phyloP scores from a whole-genome alignment of 2,329 filamentous ascomycete species.

The Arthroderma uncinatum region DNA sequence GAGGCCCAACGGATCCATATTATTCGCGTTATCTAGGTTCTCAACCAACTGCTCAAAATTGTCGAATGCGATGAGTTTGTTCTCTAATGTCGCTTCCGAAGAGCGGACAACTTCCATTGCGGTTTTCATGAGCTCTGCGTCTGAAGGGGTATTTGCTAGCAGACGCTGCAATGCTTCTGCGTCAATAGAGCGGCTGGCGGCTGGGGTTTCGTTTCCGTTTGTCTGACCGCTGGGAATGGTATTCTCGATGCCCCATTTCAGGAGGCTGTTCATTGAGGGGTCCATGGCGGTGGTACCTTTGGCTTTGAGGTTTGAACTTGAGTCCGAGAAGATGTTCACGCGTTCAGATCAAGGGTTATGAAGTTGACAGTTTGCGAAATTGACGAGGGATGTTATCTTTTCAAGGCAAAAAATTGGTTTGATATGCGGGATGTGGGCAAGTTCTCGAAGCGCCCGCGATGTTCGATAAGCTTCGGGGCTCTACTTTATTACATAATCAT shows the following conservation, averaged over 20 bases:
- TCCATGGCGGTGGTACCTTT: constrained; percentile 30
- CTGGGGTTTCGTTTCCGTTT: constrained; percentile 10
- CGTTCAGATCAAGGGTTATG: background rate
- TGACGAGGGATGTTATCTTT: too few relatives aligned
- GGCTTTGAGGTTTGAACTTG: background rate
- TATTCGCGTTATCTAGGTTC: constrained; percentile 92
- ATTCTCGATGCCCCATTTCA: constrained; percentile 67
- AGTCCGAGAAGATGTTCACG: too few relatives aligned
- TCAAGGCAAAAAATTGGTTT: background rate
- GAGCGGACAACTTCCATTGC: constrained; percentile 67
- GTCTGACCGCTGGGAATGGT: constrained; percentile 28
- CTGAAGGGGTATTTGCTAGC: constrained; percentile 60
- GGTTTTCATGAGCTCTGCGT: constrained; percentile 83
- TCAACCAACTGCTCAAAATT: constrained; percentile 92
- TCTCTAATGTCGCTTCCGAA: constrained; percentile 55
- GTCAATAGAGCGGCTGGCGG: constrained; percentile 16
- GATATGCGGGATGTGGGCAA: background rate
- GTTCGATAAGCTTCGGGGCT: background rate
- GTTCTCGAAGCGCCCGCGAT: background rate
- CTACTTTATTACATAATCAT: background rate
- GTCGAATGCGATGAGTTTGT: constrained; percentile 77
- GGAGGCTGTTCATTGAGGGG: constrained; percentile 60
- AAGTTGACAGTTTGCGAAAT: too few relatives aligned
- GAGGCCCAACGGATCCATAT: constrained; percentile 64
- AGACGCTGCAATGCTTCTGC: constrained; percentile 22